Conservation (phyloP, 495 filamentous ascomycete species). For the Lasiosphaeria ovina region DNA sequence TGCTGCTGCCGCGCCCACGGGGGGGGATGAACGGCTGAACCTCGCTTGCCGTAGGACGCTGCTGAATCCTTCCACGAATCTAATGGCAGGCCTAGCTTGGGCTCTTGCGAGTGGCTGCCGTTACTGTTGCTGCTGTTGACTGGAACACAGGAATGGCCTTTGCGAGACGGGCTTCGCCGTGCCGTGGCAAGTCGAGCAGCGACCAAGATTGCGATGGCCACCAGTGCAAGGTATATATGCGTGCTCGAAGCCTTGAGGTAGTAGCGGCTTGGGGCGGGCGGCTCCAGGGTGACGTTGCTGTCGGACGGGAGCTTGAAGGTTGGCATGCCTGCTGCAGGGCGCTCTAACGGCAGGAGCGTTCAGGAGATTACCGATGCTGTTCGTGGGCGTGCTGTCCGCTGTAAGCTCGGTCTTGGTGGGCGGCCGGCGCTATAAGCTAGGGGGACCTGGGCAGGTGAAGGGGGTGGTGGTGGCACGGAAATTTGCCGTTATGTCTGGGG, state of each 20-base stretch:
- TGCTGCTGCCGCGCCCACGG: slow-evolving; percentile 7
- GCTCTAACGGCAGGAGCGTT: slow-evolving; percentile 21
- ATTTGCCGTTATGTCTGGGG: slow-evolving; percentile 21
- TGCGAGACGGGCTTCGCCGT: slow-evolving; percentile 2
- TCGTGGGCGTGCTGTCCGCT: slow-evolving; percentile 19
- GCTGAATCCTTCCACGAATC: slow-evolving; percentile 22
- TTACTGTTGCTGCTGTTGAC: background rate
- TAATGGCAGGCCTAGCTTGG: background rate
- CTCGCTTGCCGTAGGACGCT: slow-evolving; percentile 15
- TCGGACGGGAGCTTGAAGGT: slow-evolving; percentile 36
- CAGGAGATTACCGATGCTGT: slow-evolving; percentile 23
- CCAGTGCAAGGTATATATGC: slow-evolving; percentile 33
- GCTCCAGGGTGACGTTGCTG: slow-evolving; percentile 33
- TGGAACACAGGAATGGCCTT: background rate
- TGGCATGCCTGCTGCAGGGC: slow-evolving; percentile 42
- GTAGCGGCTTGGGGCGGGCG: slow-evolving; percentile 19
- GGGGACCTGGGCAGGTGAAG: slow-evolving; percentile 15
- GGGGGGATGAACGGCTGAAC: slow-evolving; percentile 12
- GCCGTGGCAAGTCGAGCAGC: slow-evolving; percentile 7
- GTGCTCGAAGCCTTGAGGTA: slow-evolving; percentile 25
- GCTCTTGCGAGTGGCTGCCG: slow-evolving; percentile 7
- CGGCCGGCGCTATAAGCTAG: slow-evolving; percentile 28
- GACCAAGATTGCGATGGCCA: slow-evolving; percentile 27
- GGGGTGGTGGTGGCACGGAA: slow-evolving; percentile 26
- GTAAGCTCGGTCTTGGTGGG: slow-evolving; percentile 25